Percentiles rank a stretch among this genome's conserved stretches.
These are phyloP conservation scores for Angomonas desouzai DNA, from an alignment of 208 protist species.

Conservation along the genomic window DNA sequence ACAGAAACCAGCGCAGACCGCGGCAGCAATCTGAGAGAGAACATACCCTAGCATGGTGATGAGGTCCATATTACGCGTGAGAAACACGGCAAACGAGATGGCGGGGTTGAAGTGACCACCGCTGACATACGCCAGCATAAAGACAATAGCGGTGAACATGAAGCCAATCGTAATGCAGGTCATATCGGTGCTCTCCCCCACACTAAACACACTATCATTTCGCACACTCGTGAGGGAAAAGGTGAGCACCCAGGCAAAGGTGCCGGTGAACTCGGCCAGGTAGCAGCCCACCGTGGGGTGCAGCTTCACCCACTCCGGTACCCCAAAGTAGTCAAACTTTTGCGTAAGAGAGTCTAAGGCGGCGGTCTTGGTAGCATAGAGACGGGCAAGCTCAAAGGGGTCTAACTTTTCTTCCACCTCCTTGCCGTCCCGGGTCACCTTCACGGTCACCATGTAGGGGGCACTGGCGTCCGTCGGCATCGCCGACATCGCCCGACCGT, in stretches of 20 bases:
- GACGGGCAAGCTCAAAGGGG: slow-evolving; percentile 45
- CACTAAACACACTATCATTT: slow-evolving; percentile 58
- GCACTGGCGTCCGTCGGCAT: not conserved
- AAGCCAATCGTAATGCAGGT: slow-evolving; percentile 74
- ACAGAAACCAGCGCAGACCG: slow-evolving; percentile 58
- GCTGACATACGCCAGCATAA: slow-evolving; percentile 80
- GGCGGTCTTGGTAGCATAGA: slow-evolving; percentile 68
- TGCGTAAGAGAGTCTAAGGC: slow-evolving; percentile 49
- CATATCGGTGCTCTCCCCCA: slow-evolving; percentile 61
- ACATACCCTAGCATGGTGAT: slow-evolving; percentile 53
- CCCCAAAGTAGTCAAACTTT: slow-evolving; percentile 62
- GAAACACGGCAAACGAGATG: slow-evolving; percentile 69
- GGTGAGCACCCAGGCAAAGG: slow-evolving; percentile 74
- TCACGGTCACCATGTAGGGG: slow-evolving; percentile 21
- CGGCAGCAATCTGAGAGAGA: slow-evolving; percentile 57
- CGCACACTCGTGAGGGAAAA: slow-evolving; percentile 67
- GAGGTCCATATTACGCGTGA: slow-evolving; percentile 53
- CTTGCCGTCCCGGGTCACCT: slow-evolving; percentile 42
- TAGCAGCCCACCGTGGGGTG: slow-evolving; percentile 81
- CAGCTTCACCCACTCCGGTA: slow-evolving; percentile 80
- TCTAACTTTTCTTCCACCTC: slow-evolving; percentile 51
- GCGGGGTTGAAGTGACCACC: slow-evolving; percentile 84
- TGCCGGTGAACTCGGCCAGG: slow-evolving; percentile 72
- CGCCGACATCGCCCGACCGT: not conserved
- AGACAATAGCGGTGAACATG: slow-evolving; percentile 81